phyloP scores from a whole-genome alignment of 257 asterid genomes.

The Cinchona pubescens region DNA sequence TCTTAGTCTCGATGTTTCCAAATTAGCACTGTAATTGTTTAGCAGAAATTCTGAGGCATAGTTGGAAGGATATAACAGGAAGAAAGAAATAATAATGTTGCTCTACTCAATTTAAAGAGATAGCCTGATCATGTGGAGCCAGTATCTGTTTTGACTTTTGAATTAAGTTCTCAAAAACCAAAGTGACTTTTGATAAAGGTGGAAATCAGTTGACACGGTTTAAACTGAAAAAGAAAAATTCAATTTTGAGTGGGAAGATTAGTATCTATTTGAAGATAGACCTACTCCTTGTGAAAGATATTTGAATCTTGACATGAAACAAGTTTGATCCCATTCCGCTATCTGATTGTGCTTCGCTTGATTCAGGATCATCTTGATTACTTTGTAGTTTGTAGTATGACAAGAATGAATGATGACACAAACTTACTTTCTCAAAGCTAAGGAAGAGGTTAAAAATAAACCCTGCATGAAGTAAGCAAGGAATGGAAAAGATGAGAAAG shows the following conservation, averaged over 20 bases:
- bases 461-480: not conserved
- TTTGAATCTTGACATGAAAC: not conserved
- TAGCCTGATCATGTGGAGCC: not conserved
- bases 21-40: no score
- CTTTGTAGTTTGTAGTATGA: not conserved
- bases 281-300: no score
- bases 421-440: not conserved
- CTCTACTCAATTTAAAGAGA: not conserved
- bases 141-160: no score
- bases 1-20: not conserved
- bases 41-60: no score
- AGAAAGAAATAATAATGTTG: not conserved
- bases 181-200: not conserved
- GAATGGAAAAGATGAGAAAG: not conserved
- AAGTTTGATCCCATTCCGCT: not conserved
- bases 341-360: not conserved
- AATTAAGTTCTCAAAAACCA: no score
- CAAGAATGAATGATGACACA: not conserved
- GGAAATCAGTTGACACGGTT: not conserved
- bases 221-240: not conserved
- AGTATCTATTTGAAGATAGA: not conserved
- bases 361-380: not conserved
- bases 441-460: not conserved
- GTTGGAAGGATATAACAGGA: not conserved
- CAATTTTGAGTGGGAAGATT: not conserved